Evolutionary conservation across 495 filamentous ascomycete species (phyloP).

Genomic region (Xylaria acuta): DNA sequence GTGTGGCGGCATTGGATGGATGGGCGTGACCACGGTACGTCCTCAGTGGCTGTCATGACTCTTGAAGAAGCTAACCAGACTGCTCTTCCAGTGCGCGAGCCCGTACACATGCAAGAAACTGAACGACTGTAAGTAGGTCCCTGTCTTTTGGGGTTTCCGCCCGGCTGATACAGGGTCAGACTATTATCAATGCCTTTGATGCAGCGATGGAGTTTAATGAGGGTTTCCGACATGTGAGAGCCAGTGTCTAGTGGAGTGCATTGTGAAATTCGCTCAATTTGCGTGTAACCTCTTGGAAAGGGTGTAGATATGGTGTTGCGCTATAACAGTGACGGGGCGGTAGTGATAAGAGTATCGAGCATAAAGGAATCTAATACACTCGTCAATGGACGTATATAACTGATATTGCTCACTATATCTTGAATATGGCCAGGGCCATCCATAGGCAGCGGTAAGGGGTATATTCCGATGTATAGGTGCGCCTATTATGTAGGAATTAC

Average conservation of each 20-base stretch:
- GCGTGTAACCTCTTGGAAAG: neutral
- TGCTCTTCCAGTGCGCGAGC: slow-evolving; percentile 37
- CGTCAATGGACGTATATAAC: neutral
- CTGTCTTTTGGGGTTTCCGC: too few species aligned
- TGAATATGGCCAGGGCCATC: neutral
- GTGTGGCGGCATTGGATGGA: slow-evolving; percentile 54
- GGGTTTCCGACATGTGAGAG: neutral
- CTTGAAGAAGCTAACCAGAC: neutral
- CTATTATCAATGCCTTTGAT: slow-evolving; percentile 20
- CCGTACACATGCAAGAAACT: slow-evolving; percentile 39
- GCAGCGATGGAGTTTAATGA: neutral
- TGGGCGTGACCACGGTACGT: slow-evolving; percentile 41
- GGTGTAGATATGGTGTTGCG: neutral
- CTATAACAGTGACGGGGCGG: neutral
- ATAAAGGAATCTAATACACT: neutral
- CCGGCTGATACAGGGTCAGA: neutral
- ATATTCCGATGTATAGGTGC: neutral
- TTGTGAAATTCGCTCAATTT: neutral
- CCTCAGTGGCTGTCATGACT: neutral
- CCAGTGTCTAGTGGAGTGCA: neutral
- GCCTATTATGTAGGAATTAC: neutral
- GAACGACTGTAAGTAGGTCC: slow-evolving; percentile 36
- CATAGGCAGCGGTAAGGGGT: too few species aligned
- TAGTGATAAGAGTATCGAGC: neutral
- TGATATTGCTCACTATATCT: neutral